A percentile compares a stretch with the other conserved stretches of the same genome.
Conservation (phyloP, 106 monocot genomes). For the Allium sativum region DNA sequence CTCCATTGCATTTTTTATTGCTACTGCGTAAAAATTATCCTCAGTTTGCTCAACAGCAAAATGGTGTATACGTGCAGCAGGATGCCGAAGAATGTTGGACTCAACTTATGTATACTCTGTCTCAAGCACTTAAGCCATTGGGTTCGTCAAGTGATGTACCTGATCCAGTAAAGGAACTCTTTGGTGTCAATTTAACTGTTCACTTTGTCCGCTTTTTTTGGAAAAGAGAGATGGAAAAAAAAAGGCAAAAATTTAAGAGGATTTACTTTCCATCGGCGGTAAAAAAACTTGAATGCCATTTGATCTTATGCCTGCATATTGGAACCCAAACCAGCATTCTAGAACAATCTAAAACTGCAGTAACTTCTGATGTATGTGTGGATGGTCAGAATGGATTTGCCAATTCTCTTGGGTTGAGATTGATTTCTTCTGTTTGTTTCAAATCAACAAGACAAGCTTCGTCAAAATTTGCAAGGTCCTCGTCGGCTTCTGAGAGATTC, state of each 20-base stretch:
- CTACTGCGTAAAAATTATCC: slow-evolving; percentile 87
- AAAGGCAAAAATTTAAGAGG: slow-evolving; percentile 93
- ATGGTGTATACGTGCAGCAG: slow-evolving; percentile 99
- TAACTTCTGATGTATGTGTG: too few species aligned
- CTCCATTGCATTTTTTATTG: slow-evolving; percentile 85
- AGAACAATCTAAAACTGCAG: too few species aligned
- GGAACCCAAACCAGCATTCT: too few species aligned
- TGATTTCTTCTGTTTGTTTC: too few species aligned
- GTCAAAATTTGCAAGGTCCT: slow-evolving; percentile 74
- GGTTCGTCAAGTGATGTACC: slow-evolving; percentile 46
- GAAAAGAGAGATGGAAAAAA: slow-evolving; percentile 96
- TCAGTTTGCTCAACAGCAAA: slow-evolving; percentile 92
- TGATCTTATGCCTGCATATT: too few species aligned
- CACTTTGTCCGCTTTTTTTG: slow-evolving; percentile 99
- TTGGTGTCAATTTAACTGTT: slow-evolving; percentile 83
- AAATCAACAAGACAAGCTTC: slow-evolving; percentile 38
- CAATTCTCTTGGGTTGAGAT: too few species aligned
- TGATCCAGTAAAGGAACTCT: slow-evolving; percentile 57
- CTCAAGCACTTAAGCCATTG: slow-evolving; percentile 69
- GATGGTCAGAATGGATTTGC: too few species aligned
- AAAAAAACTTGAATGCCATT: too few species aligned
- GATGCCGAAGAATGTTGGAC: slow-evolving; percentile 99
- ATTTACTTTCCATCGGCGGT: too few species aligned
- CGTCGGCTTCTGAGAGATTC: slow-evolving; percentile 76
- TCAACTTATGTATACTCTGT: slow-evolving; percentile 85